Conservation (phyloP, 495 filamentous ascomycete genomes). For the Hypoxylon lienhwacheense region DNA sequence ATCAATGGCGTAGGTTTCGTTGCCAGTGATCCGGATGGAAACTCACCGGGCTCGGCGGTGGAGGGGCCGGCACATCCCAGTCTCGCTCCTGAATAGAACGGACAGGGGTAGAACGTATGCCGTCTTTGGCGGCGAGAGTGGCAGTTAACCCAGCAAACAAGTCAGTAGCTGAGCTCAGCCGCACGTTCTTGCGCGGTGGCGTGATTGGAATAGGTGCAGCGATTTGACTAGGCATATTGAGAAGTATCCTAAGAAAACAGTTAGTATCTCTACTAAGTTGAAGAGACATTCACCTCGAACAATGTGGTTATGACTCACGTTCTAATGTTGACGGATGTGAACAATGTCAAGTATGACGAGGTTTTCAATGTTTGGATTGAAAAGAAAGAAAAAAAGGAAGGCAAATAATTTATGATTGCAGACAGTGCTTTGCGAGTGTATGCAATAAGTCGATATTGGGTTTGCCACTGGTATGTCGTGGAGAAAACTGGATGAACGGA, state of each 20-base stretch:
- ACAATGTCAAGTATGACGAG: not conserved
- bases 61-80: slow-evolving; percentile 54
- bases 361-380: not conserved
- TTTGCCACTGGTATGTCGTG: slow-evolving; percentile 4
- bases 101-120: slow-evolving; percentile 43
- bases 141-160: slow-evolving; percentile 52
- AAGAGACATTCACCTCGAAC: not conserved
- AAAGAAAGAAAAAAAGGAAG: too few relatives aligned
- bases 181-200: slow-evolving; percentile 43
- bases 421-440: slow-evolving; percentile 9
- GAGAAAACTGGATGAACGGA: not conserved
- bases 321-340: not conserved
- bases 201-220: slow-evolving; percentile 49
- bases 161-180: slow-evolving; percentile 46
- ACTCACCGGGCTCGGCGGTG: slow-evolving; percentile 53
- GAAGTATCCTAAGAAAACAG: slow-evolving; percentile 7
- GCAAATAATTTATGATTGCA: slow-evolving; percentile 14
- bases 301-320: slow-evolving; percentile 9
- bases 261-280: slow-evolving; percentile 3
- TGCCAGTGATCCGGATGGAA: slow-evolving; percentile 52
- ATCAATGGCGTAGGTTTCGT: slow-evolving; percentile 31
- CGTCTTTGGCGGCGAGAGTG: slow-evolving; percentile 44
- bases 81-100: slow-evolving; percentile 52
- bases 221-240: slow-evolving; percentile 52
- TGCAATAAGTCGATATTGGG: slow-evolving; percentile 14